phyloP scores from a whole-genome alignment of 2,329 filamentous ascomycete genomes.

The Diaporthe velutina region DNA sequence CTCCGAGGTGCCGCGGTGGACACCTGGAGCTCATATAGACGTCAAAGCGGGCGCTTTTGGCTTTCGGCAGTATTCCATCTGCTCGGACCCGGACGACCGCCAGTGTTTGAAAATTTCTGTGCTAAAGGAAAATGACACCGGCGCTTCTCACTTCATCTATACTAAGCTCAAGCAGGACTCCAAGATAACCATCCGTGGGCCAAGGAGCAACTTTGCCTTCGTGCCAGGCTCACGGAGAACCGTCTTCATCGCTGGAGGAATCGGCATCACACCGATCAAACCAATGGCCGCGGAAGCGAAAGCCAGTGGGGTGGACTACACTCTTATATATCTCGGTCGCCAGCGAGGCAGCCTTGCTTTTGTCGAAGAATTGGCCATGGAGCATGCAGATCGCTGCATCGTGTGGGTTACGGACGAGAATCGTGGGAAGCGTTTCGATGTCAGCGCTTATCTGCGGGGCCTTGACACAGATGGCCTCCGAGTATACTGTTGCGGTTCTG shows the following conservation, averaged over 20 bases:
- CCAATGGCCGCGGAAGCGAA: background rate
- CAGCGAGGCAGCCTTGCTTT: background rate
- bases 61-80: slow-evolving; percentile 4
- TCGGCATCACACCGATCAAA: background rate
- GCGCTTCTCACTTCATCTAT: background rate
- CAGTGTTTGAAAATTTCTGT: background rate
- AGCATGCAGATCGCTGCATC: background rate
- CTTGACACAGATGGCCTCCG: background rate
- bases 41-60: background rate
- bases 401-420: background rate
- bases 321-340: background rate
- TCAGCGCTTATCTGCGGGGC: background rate
- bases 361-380: background rate
- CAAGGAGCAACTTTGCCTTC: background rate
- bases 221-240: background rate
- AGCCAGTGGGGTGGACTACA: background rate
- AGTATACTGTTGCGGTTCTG: background rate
- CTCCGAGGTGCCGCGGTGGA: background rate
- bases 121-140: background rate
- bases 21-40: background rate
- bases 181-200: background rate
- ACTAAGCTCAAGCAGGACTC: background rate
- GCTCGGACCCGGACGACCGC: background rate
- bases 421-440: background rate
- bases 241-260: background rate